Conservation (phyloP, 768 basidiomycete species). For the Russula virescens region DNA sequence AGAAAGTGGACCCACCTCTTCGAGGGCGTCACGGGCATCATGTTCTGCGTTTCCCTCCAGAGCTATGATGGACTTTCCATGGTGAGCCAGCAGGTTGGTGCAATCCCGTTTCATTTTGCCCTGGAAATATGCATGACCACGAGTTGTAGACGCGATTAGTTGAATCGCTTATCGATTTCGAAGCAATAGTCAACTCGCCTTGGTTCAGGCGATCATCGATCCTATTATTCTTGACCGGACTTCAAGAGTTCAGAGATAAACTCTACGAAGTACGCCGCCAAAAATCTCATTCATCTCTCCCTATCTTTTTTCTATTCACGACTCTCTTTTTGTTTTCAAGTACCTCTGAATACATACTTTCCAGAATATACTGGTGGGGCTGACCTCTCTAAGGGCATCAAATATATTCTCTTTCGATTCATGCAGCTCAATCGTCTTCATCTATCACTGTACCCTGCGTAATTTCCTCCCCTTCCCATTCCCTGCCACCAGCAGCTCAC, state of each 20-base stretch:
- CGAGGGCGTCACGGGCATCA: conserved; percentile 61
- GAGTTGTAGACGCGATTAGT: conserved; percentile 38
- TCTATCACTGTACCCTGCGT: conserved; percentile 54
- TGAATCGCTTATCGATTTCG: conserved; percentile 45
- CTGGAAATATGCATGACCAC: background rate
- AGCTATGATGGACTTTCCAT: conserved; percentile 62
- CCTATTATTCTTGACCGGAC: conserved; percentile 40
- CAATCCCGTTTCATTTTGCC: background rate
- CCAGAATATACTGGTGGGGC: conserved; percentile 41
- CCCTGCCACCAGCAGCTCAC: too few relatives aligned
- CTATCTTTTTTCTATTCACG: background rate
- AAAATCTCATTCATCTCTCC: background rate
- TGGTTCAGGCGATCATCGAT: conserved; percentile 40
- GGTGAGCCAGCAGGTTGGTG: background rate
- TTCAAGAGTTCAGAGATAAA: conserved; percentile 47
- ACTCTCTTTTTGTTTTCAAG: background rate
- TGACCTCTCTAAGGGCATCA: conserved; percentile 41
- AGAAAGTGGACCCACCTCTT: conserved; percentile 52
- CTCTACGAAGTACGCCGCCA: conserved; percentile 32
- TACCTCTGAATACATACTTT: conserved; percentile 32
- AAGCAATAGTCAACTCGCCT: conserved; percentile 46
- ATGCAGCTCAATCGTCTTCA: conserved; percentile 39
- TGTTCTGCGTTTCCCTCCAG: conserved; percentile 65
- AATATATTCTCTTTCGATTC: conserved; percentile 45
- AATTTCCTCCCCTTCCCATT: background rate